These are phyloP conservation scores for Phytophthora citricola DNA, from an alignment of 352 stramenopile genomes.

Conservation along the genomic window DNA sequence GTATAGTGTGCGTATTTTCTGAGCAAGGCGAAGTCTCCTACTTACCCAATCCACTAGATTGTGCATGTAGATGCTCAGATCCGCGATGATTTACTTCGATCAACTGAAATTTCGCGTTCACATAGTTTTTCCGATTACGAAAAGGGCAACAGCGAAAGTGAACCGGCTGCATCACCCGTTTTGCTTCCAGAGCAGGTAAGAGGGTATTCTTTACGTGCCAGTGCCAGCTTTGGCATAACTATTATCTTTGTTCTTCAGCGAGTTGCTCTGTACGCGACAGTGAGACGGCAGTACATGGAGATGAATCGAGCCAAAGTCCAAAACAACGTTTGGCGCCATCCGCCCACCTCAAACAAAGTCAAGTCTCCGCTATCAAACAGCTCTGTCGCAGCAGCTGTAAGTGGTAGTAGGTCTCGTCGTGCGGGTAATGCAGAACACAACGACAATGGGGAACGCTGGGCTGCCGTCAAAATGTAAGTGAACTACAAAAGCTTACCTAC, in stretches of 20 bases:
- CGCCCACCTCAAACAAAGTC: neutral
- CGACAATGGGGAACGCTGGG: neutral
- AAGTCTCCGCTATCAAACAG: constrained; percentile 18
- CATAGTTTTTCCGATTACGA: neutral
- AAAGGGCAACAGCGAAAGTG: neutral
- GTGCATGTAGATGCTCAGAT: constrained; percentile 45
- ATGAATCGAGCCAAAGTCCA: constrained; percentile 43
- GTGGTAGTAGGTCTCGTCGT: constrained; percentile 17
- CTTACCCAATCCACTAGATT: constrained; percentile 13
- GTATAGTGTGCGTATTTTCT: constrained; percentile 15
- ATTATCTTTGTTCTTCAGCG: constrained; percentile 36
- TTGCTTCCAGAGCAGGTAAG: constrained; percentile 32
- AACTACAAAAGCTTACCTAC: neutral
- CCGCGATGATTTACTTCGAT: constrained; percentile 50
- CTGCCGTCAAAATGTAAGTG: constrained; percentile 24
- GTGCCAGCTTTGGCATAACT: neutral
- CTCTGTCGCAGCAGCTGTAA: constrained; percentile 19
- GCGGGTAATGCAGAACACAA: neutral
- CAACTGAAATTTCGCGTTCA: constrained; percentile 14
- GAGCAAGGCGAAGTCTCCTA: neutral
- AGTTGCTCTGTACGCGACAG: constrained; percentile 51
- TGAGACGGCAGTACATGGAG: constrained; percentile 70
- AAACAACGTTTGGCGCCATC: constrained; percentile 8
- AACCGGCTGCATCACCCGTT: constrained; percentile 13
- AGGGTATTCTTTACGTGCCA: too few species aligned